These are phyloP conservation scores for Oryza glumipatula DNA, from an alignment of 176 grass and related monocot species.

Conservation along the genomic window DNA sequence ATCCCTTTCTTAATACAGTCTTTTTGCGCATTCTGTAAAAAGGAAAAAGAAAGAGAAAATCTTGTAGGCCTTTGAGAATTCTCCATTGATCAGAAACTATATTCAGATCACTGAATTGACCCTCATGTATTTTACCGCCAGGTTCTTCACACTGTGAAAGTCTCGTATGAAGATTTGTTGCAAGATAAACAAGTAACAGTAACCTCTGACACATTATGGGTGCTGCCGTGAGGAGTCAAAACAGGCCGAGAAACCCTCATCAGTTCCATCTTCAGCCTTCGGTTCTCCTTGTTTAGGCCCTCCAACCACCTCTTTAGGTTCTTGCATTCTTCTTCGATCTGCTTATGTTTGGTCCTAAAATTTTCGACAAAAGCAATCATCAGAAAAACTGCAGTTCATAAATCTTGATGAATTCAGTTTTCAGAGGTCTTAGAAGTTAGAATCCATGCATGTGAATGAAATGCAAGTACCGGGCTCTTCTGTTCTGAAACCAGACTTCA, in stretches of 20 bases:
- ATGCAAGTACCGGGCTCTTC: constrained; percentile 48
- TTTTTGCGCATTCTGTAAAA: no score
- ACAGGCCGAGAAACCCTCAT: not conserved
- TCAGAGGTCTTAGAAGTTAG: no score
- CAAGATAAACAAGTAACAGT: not conserved
- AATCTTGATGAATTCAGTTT: not conserved
- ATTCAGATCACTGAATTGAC: not conserved
- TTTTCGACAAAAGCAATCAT: not conserved
- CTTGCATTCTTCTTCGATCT: constrained; percentile 21
- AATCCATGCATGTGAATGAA: not conserved
- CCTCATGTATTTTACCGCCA: not conserved
- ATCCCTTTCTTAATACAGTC: no score
- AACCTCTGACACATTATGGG: not conserved
- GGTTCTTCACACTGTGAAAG: not conserved
- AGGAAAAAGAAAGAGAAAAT: no score
- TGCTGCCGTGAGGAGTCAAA: not conserved
- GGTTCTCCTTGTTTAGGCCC: constrained; percentile 38
- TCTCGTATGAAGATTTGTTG: not conserved
- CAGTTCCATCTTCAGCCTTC: constrained; percentile 35
- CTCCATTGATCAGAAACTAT: not conserved
- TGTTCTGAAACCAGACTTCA: constrained; percentile 62
- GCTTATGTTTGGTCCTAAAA: constrained; percentile 53
- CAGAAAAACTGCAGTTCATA: not conserved
- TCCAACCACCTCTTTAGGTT: constrained; percentile 27
- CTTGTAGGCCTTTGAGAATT: no score